Conservation (phyloP, 768 basidiomycete genomes). For the Ephemerocybe angulata region DNA sequence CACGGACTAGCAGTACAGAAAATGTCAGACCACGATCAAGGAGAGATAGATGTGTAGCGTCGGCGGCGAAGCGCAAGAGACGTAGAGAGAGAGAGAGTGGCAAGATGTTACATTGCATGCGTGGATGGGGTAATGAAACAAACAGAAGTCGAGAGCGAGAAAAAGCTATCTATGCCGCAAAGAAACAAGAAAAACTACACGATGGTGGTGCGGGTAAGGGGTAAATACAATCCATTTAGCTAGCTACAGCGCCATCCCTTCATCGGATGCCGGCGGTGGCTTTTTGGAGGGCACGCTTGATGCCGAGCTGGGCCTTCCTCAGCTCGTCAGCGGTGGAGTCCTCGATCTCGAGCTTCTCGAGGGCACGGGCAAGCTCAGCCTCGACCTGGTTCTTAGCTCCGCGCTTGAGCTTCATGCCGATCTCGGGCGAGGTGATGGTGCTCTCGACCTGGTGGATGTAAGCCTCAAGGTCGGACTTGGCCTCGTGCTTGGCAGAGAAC, state of each 20-base stretch:
- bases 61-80: too few relatives aligned
- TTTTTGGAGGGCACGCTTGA: conserved; percentile 98
- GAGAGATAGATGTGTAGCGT: too few relatives aligned
- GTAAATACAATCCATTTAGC: conserved; percentile 5
- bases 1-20: too few relatives aligned
- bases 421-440: conserved; percentile 94
- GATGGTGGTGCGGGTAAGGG: conserved; percentile 10
- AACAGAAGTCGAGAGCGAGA: conserved; percentile 17
- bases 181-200: conserved; percentile 18
- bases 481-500: conserved; percentile 96
- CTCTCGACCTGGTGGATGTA: conserved; percentile 97
- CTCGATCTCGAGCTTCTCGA: conserved; percentile 98
- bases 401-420: conserved; percentile 98
- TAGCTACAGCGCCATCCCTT: conserved; percentile 22
- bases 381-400: conserved; percentile 94
- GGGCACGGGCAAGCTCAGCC: conserved; percentile 93
- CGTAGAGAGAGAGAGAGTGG: conserved; percentile 21
- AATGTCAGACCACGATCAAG: too few relatives aligned
- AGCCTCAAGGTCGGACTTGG: conserved; percentile 96
- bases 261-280: conserved; percentile 87
- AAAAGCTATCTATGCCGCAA: conserved; percentile 16
- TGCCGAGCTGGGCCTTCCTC: conserved; percentile 90
- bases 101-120: conserved; percentile 25
- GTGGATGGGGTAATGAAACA: conserved; percentile 19
- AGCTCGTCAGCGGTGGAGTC: conserved; percentile 92